Conservation (phyloP, 139 green algal species). For the Ulvella scutata region DNA sequence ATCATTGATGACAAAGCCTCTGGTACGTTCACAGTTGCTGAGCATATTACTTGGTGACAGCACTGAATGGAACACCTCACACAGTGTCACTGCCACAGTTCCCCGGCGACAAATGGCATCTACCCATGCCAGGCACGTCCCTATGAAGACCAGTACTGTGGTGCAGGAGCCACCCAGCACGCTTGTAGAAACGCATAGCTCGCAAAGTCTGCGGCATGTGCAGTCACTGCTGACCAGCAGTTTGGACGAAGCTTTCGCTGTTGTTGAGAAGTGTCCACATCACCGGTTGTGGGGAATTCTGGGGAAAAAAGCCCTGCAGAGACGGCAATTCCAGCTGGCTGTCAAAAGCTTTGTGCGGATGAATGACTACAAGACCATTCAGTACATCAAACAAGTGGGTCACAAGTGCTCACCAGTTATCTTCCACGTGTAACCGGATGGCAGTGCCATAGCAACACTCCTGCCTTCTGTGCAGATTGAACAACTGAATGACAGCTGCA, state of each 20-base stretch:
- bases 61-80: too few species aligned
- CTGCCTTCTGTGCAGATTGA: constrained; percentile 43
- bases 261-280: constrained; percentile 48
- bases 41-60: too few species aligned
- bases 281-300: constrained; percentile 58
- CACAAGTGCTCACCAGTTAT: too few species aligned
- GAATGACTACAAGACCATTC: neutral
- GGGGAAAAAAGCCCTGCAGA: constrained; percentile 53
- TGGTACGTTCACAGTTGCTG: neutral
- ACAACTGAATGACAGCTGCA: constrained; percentile 32
- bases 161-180: neutral
- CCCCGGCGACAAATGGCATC: too few species aligned
- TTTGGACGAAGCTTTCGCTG: constrained; percentile 37
- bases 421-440: too few species aligned
- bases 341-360: constrained; percentile 59
- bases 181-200: neutral
- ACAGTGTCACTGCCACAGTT: too few species aligned
- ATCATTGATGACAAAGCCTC: neutral
- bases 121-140: too few species aligned
- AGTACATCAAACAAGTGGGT: neutral
- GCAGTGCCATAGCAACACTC: too few species aligned
- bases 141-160: too few species aligned
- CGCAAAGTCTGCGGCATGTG: constrained; percentile 25
- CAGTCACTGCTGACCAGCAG: constrained; percentile 36
- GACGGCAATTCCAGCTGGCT: constrained; percentile 45